Evolutionary conservation across 2,329 filamentous ascomycete genomes (phyloP), one percentile per base, ranked within the genome.

Genomic region (Microsporum canis): DNA sequence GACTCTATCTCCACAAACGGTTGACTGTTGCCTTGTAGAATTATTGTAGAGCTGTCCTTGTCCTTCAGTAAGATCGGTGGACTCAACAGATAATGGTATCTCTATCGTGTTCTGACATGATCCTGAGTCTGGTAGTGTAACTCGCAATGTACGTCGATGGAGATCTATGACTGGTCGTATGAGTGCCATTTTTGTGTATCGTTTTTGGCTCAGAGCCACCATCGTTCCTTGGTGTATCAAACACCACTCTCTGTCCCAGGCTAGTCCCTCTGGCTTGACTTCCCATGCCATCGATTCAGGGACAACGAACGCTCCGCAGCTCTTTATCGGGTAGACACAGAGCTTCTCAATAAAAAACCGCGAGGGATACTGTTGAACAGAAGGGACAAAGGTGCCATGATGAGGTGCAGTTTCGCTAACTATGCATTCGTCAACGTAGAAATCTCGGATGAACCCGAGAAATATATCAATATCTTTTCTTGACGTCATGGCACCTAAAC

Each of bases 201-300:
- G 81, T 75, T 97, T 99, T 73, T 97, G 92, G 70, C 84, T 96
- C 60, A 99, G 77, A 4, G 88, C 90, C 67, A 0, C 89, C 88
- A 0, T 23, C 17, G 91, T 95, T 49, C 89, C 91, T 69, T 86
- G 83, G 71, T 96, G 91, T 12, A 99, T 80, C 23, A 99, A 78
- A 74, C 92, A 97, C 92, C 94, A 99, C 76, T 97, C 92, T 63
- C 94, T 82, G 72, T 99, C 94, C 91, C 92, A 97, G 6, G 86
- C 88, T 1, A 99, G 78, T 0, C 94, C 94, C 75, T 96, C 91
- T 5, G 82, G 79, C 60, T 82, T 84, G 23, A 97, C 80, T 67
- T 88, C 84, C 94, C 94, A 99, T 12, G 79, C 70, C 5, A 76
- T 76, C 1, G 78, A 80, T 0, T 75, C 64, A 1, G 90, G 87